Base-by-base conservation (phyloP, 2,329 filamentous ascomycete species). In the Rutstroemia sp. region DNA sequence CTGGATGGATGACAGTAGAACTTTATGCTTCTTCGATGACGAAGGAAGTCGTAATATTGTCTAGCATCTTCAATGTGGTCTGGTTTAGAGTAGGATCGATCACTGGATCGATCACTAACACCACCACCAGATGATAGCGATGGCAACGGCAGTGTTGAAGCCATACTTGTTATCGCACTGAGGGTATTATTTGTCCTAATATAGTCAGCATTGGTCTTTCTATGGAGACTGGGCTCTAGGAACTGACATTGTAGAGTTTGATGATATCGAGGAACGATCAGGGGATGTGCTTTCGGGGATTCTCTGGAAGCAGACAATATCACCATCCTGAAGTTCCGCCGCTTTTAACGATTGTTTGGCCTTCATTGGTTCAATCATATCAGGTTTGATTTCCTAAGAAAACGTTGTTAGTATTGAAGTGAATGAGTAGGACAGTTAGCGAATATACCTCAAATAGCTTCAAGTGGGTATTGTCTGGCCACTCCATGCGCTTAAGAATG, bases 351-450 rank as follows among this genome's bases (percentile, higher is more conserved):
- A 90, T 68, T 90, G 84, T 74, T 96, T 97, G 0, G 86, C 81
- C 73, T 96, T 97, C 76, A 99, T 87, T 6, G 82, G 80, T 69
- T 99, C 95, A 63, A 99, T 96, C 92, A 97, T 97, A 58, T 84
- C 89, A 51, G 92, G 91, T 73, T 97, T 99, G 73, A 99, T 97
- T 75, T 99, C 94, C 79, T 82, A 57, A 12, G 21, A 34, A 25
- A 49, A 10, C 55, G 8, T 6, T 39, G 47, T 68, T 65, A 68
- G 66, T 57, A 52, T 52, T 45, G 12, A 4, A 34, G 14, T 9
- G 4, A 6, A 36, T 38, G 9, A 27, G 48, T 16, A 36, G 36
- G 39, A 19, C 38, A 39, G 30, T 10, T 19, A 14, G 3, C 34
- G 16, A 48, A 61, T 74, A 60, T 73, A 82, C 80, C 74, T 99